Conservation (phyloP, 768 basidiomycete genomes). For the Suillus weaverae region DNA sequence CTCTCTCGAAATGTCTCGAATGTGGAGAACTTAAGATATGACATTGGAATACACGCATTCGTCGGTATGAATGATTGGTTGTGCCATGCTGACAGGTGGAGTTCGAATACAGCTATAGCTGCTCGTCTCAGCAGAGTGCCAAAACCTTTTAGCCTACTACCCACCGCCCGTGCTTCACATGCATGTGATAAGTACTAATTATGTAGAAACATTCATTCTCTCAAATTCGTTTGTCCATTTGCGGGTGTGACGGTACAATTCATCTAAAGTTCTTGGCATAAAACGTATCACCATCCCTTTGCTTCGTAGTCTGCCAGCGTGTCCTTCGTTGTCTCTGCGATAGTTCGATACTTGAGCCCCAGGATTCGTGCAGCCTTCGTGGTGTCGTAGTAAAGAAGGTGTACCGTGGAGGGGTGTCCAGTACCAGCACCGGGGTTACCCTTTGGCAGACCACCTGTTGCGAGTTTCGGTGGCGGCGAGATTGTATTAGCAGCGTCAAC, state of each 20-base stretch:
- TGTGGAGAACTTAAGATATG: too few species aligned
- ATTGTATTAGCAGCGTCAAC: slow-evolving; percentile 41
- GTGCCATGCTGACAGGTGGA: too few species aligned
- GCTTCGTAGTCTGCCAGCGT: slow-evolving; percentile 42
- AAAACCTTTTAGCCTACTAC: neutral
- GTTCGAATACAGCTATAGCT: too few species aligned
- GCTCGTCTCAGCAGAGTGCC: too few species aligned
- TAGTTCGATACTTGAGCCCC: slow-evolving; percentile 41
- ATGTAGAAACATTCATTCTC: neutral
- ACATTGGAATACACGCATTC: neutral
- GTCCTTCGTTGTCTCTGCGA: slow-evolving; percentile 42
- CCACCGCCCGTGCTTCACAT: neutral
- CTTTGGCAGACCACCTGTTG: slow-evolving; percentile 26
- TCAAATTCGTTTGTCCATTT: neutral
- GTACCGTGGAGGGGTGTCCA: slow-evolving; percentile 25
- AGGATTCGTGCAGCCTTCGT: slow-evolving; percentile 41
- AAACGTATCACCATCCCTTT: slow-evolving; percentile 38
- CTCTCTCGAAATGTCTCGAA: too few species aligned
- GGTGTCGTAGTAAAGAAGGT: slow-evolving; percentile 32
- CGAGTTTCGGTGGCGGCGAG: slow-evolving; percentile 30
- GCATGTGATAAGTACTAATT: neutral
- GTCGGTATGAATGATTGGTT: too few species aligned
- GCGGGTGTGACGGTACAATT: neutral
- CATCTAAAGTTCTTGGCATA: neutral
- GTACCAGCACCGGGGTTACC: slow-evolving; percentile 36